phyloP scores from a whole-genome alignment of 2,329 filamentous ascomycete genomes.

The Berkeleyomyces basicola region DNA sequence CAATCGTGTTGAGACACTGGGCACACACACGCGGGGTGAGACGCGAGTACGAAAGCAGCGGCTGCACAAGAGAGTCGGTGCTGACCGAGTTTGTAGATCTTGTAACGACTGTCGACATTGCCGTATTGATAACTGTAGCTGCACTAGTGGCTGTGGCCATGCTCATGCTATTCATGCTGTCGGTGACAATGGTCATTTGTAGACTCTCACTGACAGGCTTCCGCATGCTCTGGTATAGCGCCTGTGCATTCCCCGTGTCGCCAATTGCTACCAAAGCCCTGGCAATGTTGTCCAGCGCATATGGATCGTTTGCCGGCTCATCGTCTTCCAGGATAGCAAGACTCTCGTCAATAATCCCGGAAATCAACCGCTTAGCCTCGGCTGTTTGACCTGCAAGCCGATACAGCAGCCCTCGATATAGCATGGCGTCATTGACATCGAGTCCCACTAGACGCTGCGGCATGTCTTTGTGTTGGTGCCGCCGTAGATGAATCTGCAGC shows the following conservation, averaged over 20 bases:
- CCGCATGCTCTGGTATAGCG: conserved; percentile 26
- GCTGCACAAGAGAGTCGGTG: conserved; percentile 18
- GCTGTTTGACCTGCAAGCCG: conserved; percentile 19
- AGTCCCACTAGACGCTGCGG: conserved; percentile 26
- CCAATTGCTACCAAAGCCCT: conserved; percentile 24
- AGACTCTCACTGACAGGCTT: conserved; percentile 19
- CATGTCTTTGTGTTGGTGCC: conserved; percentile 25
- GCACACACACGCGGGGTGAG: conserved; percentile 22
- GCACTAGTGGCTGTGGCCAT: not conserved
- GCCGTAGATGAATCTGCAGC: conserved; percentile 23
- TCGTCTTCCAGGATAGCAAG: conserved; percentile 25
- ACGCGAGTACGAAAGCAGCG: conserved; percentile 24
- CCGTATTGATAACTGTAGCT: not conserved
- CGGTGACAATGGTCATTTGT: conserved; percentile 18
- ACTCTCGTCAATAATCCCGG: conserved; percentile 23
- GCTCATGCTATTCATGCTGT: conserved; percentile 15
- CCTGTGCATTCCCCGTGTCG: conserved; percentile 23
- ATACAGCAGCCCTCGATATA: conserved; percentile 26
- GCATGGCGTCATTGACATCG: conserved; percentile 26
- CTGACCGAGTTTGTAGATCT: conserved; percentile 10
- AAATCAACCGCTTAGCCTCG: conserved; percentile 20
- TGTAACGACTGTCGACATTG: not conserved
- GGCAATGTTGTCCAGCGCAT: conserved; percentile 26
- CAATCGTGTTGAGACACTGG: conserved; percentile 24
- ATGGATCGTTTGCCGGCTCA: conserved; percentile 27